A percentile compares a stretch with the other conserved stretches of the same genome.
Evolutionary conservation across 176 grass and related monocot genomes (phyloP).

Genomic region (Triticum turgidum): DNA sequence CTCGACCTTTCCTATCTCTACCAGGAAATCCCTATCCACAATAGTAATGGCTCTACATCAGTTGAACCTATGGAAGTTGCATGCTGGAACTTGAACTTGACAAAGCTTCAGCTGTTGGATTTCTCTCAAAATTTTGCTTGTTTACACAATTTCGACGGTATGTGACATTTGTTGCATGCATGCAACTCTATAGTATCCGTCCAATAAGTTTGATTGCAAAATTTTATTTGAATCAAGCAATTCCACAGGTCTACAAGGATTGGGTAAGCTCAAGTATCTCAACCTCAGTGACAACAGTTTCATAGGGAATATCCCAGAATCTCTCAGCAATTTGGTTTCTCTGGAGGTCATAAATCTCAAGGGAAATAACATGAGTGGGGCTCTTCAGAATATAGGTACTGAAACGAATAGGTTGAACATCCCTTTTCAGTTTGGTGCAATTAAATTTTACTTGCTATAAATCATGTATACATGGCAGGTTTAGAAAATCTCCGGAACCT

Average conservation of each 20-base stretch:
- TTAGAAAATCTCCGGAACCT: neutral
- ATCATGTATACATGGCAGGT: neutral
- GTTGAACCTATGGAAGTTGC: fast-evolving
- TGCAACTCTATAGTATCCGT: neutral
- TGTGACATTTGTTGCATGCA: neutral
- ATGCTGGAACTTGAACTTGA: neutral
- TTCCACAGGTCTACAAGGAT: neutral
- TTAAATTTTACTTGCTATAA: neutral
- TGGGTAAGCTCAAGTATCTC: constrained; percentile 7
- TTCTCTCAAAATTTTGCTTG: neutral
- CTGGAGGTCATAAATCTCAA: constrained; percentile 9
- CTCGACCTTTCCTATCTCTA: neutral
- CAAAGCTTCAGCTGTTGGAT: neutral
- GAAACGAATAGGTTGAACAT: neutral
- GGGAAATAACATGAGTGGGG: neutral
- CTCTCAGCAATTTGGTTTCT: constrained; percentile 1
- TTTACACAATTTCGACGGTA: neutral
- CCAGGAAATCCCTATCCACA: neutral
- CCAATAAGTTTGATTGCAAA: neutral
- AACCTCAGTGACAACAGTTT: neutral
- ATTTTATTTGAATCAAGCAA: neutral
- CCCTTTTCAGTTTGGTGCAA: neutral
- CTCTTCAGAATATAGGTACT: constrained; percentile 19
- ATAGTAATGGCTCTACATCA: neutral
- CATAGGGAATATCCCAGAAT: neutral